phyloP scores from a whole-genome alignment of 371 early-diverging fungal species.

The Synchytrium microbalum region DNA sequence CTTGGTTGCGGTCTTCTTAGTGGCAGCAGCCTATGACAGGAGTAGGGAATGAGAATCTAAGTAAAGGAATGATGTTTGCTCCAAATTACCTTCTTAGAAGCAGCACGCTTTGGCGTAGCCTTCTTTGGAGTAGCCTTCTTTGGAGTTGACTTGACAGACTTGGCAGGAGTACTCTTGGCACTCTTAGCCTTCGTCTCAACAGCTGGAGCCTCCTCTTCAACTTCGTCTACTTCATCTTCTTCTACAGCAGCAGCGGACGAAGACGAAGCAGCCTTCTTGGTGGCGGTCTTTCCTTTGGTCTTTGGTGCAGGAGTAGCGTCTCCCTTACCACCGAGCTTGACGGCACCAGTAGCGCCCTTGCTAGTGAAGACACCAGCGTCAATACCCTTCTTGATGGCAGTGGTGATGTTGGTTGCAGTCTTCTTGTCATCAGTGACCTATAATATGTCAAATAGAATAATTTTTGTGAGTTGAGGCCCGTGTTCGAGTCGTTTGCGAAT shows the following conservation, averaged over 20 bases:
- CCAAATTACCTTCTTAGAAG: constrained; percentile 17
- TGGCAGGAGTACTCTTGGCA: constrained; percentile 18
- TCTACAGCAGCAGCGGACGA: constrained; percentile 10
- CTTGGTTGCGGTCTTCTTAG: constrained; percentile 29
- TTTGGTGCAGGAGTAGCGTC: constrained; percentile 19
- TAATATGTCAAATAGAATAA: too few species aligned
- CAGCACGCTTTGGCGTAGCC: constrained; percentile 30
- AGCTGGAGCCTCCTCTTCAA: background rate
- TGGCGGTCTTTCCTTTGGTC: constrained; percentile 45
- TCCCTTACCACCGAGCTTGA: constrained; percentile 58
- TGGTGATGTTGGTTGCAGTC: constrained; percentile 53
- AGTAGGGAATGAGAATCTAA: constrained; percentile 11
- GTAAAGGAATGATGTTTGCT: constrained; percentile 33
- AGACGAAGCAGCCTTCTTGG: constrained; percentile 24
- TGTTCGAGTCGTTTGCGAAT: too few species aligned
- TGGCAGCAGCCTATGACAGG: constrained; percentile 34
- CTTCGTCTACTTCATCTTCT: constrained; percentile 10
- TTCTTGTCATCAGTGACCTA: background rate
- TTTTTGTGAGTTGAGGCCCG: too few species aligned
- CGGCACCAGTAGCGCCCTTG: constrained; percentile 57
- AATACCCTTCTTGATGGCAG: constrained; percentile 69
- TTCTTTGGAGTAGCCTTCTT: constrained; percentile 28
- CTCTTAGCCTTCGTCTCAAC: constrained; percentile 15
- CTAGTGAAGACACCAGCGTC: constrained; percentile 54
- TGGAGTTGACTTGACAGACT: constrained; percentile 13